Conservation (phyloP, 2,329 filamentous ascomycete species). For the Arthrocladium fulminans region DNA sequence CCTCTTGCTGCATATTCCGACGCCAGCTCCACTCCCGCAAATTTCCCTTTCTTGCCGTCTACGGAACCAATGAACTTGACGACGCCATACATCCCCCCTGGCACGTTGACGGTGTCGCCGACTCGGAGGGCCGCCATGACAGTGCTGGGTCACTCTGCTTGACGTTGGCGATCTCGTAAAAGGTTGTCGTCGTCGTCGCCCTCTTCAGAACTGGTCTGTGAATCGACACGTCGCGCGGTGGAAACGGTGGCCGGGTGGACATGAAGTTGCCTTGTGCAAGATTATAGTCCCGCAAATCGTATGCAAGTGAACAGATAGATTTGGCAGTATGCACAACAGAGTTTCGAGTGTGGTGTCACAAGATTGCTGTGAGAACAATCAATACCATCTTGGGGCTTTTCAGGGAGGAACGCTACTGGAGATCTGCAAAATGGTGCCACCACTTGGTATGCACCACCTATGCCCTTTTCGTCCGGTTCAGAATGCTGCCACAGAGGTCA, state of each 20-base stretch:
- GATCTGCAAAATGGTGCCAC: too few relatives aligned
- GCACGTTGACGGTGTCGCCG: conserved; percentile 23
- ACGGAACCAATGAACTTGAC: conserved; percentile 85
- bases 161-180: not conserved
- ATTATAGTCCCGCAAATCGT: too few relatives aligned
- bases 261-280: too few relatives aligned
- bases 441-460: too few relatives aligned
- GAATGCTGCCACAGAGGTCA: too few relatives aligned
- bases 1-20: conserved; percentile 71
- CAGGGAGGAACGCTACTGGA: too few relatives aligned
- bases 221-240: not conserved
- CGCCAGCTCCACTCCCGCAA: conserved; percentile 85
- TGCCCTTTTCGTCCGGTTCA: too few relatives aligned
- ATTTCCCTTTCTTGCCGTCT: conserved; percentile 78
- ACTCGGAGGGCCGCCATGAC: conserved; percentile 19
- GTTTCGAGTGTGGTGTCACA: not conserved
- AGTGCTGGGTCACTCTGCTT: not conserved
- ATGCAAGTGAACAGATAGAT: not conserved
- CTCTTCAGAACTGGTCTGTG: too few relatives aligned
- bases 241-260: too few relatives aligned
- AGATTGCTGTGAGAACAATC: conserved; percentile 3
- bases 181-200: not conserved
- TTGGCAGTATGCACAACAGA: not conserved
- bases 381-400: not conserved
- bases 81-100: conserved; percentile 77